Conservation (phyloP, 495 filamentous ascomycete genomes). For the Margaritispora aquatica region DNA sequence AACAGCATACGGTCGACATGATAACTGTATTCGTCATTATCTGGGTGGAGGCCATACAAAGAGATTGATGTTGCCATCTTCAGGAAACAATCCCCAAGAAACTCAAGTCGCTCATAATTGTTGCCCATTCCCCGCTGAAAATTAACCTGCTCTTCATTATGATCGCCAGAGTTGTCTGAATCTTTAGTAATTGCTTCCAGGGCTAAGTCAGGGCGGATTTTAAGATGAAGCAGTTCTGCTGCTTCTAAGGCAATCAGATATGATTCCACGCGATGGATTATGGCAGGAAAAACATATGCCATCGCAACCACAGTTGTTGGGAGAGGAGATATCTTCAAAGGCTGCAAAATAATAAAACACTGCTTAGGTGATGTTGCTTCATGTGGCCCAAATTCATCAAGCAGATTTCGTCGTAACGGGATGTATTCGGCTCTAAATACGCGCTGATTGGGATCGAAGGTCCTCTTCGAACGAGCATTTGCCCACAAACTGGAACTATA, state of each 20-base stretch:
- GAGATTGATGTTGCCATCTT: constrained; percentile 94
- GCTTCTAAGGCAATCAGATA: constrained; percentile 76
- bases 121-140: constrained; percentile 87
- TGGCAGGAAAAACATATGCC: constrained; percentile 71
- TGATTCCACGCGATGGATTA: constrained; percentile 76
- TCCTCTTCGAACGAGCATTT: constrained; percentile 37
- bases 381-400: constrained; percentile 69
- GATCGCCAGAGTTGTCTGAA: constrained; percentile 82
- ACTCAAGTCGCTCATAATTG: constrained; percentile 94
- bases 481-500: constrained; percentile 56
- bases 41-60: constrained; percentile 66
- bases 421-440: constrained; percentile 71
- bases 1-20: constrained; percentile 89
- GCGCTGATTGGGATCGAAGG: constrained; percentile 59
- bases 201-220: constrained; percentile 61
- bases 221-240: constrained; percentile 50
- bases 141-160: constrained; percentile 62
- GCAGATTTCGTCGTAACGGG: constrained; percentile 70
- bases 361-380: constrained; percentile 27
- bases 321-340: constrained; percentile 65
- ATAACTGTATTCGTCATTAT: constrained; percentile 77
- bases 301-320: constrained; percentile 56
- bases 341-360: constrained; percentile 44
- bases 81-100: constrained; percentile 88
- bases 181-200: constrained; percentile 94